A percentile compares a stretch with the other conserved stretches of the same genome.
phyloP scores from a whole-genome alignment of 2,329 filamentous ascomycete genomes.

The Sclerotinia spermophila region DNA sequence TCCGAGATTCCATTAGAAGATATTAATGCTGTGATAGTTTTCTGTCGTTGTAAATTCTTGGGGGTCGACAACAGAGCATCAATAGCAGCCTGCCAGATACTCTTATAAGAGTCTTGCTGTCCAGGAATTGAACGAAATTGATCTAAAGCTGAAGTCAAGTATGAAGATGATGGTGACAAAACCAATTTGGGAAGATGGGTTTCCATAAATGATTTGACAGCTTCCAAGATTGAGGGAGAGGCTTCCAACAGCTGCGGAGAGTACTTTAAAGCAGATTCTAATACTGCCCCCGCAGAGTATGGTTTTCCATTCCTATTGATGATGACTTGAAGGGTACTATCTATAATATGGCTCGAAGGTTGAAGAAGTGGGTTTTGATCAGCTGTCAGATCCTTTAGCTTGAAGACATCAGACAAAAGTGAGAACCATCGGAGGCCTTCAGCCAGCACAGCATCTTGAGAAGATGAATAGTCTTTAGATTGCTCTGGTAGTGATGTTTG shows the following conservation, averaged over 20 bases:
- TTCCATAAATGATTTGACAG: constrained; percentile 50
- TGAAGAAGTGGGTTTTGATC: constrained; percentile 20
- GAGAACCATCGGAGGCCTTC: constrained; percentile 66
- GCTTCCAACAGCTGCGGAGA: constrained; percentile 42
- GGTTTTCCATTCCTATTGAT: constrained; percentile 59
- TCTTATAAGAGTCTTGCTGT: constrained; percentile 32
- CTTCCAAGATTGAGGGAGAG: constrained; percentile 43
- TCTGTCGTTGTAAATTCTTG: constrained; percentile 34
- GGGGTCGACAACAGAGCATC: constrained; percentile 40
- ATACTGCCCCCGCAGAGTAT: constrained; percentile 57
- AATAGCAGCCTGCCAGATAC: constrained; percentile 39
- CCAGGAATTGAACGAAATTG: constrained; percentile 46
- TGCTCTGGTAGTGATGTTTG: constrained; percentile 76
- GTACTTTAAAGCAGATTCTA: constrained; percentile 50
- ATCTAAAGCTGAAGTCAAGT: constrained; percentile 64
- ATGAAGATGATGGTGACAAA: constrained; percentile 63
- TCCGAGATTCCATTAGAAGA: constrained; percentile 42
- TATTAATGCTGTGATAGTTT: constrained; percentile 46
- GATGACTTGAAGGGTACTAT: constrained; percentile 46
- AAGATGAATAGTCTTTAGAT: constrained; percentile 70
- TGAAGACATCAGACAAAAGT: constrained; percentile 35
- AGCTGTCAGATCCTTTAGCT: constrained; percentile 34
- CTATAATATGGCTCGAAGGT: constrained; percentile 28
- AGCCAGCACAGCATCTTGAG: constrained; percentile 63
- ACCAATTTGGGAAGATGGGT: constrained; percentile 57